Percentiles rank a stretch among this genome's conserved stretches.
phyloP scores from a whole-genome alignment of 148 eudicot genomes.

The Rhododendron ovatum region DNA sequence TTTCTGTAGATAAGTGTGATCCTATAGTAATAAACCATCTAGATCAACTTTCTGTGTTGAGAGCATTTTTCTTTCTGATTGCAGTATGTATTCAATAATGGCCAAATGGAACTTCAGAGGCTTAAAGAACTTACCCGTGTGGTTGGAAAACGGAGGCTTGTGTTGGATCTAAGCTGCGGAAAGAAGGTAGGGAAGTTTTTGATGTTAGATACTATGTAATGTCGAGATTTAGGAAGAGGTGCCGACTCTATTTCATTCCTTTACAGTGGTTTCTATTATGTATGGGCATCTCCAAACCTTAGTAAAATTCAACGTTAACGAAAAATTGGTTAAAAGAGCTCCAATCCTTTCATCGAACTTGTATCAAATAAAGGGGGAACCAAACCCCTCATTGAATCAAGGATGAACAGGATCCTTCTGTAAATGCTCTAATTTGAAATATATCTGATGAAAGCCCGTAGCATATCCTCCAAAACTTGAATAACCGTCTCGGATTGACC shows the following conservation, averaged over 20 bases:
- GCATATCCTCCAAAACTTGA: too few species aligned
- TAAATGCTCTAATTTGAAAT: not conserved
- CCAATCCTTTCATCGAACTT: not conserved
- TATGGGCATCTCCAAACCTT: not conserved
- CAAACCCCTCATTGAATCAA: not conserved
- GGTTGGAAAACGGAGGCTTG: constrained; percentile 78
- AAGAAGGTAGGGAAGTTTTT: constrained; percentile 55
- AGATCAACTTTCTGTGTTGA: not conserved
- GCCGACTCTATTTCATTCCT: not conserved
- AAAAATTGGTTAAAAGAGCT: not conserved
- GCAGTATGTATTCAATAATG: constrained; percentile 93
- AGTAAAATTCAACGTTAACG: not conserved
- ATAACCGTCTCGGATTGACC: too few species aligned
- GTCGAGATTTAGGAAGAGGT: not conserved
- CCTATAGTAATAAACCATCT: not conserved
- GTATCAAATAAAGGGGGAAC: not conserved
- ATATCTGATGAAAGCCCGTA: too few species aligned
- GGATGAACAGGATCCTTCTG: not conserved
- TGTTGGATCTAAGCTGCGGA: constrained; percentile 95
- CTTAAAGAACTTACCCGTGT: constrained; percentile 66
- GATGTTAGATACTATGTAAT: not conserved
- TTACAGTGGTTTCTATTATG: not conserved
- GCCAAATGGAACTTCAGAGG: constrained; percentile 83
- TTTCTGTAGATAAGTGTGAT: not conserved
- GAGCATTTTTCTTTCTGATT: constrained; percentile 17